Evolutionary conservation across 2,329 filamentous ascomycete species (phyloP).

Genomic region (Penicillium vulpinum): DNA sequence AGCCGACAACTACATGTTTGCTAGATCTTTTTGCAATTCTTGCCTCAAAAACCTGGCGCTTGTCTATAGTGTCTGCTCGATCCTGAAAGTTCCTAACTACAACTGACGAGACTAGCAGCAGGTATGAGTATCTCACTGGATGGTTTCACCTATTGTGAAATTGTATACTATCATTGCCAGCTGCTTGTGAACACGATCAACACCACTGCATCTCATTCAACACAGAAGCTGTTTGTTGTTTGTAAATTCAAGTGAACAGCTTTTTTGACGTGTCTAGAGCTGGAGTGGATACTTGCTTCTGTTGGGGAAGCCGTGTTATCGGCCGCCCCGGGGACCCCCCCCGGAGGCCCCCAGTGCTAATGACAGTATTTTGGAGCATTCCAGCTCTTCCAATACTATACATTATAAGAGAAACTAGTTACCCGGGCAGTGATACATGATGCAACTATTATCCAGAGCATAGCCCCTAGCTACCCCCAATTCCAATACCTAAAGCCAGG

Average conservation of each 20-base stretch:
- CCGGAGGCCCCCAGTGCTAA: neutral
- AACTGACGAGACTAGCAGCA: too few species aligned
- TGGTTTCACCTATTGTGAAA: neutral
- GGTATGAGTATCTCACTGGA: neutral
- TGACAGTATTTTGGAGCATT: neutral
- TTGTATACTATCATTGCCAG: neutral
- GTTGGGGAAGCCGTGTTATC: neutral
- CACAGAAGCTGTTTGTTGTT: neutral
- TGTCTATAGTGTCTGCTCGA: neutral
- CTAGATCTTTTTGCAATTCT: neutral
- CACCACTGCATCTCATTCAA: neutral
- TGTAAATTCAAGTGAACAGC: neutral
- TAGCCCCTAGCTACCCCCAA: slow-evolving; percentile 2
- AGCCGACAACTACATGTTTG: neutral
- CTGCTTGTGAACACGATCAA: neutral
- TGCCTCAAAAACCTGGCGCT: neutral
- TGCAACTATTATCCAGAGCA: neutral
- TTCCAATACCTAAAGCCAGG: slow-evolving; percentile 1
- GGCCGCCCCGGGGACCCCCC: neutral
- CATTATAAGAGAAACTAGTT: neutral
- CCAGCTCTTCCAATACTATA: neutral
- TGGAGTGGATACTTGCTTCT: neutral
- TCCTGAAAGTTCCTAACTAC: neutral
- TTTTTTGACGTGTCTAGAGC: neutral
- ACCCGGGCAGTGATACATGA: neutral